Evolutionary conservation across 2,329 filamentous ascomycete genomes (phyloP), one percentile per base, ranked within the genome.

Genomic region (Trichoderma lentiforme): DNA sequence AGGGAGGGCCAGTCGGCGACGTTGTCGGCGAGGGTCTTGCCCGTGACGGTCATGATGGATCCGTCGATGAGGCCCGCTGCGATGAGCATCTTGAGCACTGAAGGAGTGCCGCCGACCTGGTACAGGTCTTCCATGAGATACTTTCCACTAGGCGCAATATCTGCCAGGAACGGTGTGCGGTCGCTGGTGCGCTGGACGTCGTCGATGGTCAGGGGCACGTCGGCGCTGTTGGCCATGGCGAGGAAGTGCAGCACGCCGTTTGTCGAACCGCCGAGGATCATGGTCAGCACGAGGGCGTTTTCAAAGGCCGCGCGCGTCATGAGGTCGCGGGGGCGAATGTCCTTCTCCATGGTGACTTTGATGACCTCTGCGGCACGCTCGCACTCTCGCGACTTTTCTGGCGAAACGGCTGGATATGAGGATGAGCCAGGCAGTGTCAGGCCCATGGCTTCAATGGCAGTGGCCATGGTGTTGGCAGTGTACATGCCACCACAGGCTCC

Each of bases 391-490:
- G 92, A 90, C 83, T 97, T 97, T 62, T 94, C 90, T 0, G 94
- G 93, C 3, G 91, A 93, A 21, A 60, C 56, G 18, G 56, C 56
- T 1, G 56, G 56, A 34, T 60, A 60, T 11, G 56, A 60, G 9
- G 56, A 60, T 6, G 56, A 60, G 32, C 92, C 93, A 5, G 93
- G 92, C n/a, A 96, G 86, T 3, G 92, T 93, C 87, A 95, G 91
- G 28, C 94, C 94, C 87, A 97, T 94, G 53, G 93, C 93, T 84
- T 97, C 94, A 74, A 97, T 94, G 14, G 93, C 93, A 0, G 93
- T 95, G 4, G 93, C 93, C 93, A 97, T 95, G 28, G 94, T 97
- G 83, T 97, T 97, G 74, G 94, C 94, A 1, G 94, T 97, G 83
- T 94, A 97, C 94, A 97, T 95, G 76, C 92, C 92, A 74, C 92